Percentiles rank a stretch among this genome's conserved stretches.
These are phyloP conservation scores for Solanum pinnatisectum DNA, from an alignment of 257 asterid genomes.

Conservation along the genomic window DNA sequence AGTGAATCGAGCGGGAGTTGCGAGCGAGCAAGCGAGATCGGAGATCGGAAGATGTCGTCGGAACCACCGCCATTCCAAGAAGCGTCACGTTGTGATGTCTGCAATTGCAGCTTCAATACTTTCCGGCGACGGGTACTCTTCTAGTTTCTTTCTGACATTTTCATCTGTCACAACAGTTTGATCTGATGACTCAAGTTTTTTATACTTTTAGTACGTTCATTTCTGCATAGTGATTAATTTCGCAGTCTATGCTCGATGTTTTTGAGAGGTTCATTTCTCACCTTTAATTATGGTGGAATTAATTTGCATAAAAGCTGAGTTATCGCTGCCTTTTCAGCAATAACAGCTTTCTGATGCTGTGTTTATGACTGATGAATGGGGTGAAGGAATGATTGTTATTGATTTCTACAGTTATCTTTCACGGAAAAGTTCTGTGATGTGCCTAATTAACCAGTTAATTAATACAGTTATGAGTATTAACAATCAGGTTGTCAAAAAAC, in stretches of 20 bases:
- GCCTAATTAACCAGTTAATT: neutral
- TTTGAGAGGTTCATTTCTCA: neutral
- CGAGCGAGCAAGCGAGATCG: neutral
- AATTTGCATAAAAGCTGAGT: neutral
- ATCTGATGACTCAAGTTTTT: neutral
- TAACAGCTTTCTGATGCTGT: neutral
- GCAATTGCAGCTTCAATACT: constrained; percentile 92
- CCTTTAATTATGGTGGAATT: neutral
- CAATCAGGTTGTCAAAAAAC: neutral
- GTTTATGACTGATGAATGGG: neutral
- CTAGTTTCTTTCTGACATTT: neutral
- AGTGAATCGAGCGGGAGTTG: neutral
- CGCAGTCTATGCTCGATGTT: neutral
- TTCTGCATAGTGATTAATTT: neutral
- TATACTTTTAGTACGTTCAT: neutral
- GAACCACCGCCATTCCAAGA: constrained; percentile 88
- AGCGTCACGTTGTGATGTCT: constrained; percentile 84
- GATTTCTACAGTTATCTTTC: neutral
- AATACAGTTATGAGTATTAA: neutral
- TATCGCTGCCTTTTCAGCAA: neutral
- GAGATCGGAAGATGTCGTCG: constrained; percentile 22
- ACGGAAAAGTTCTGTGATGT: neutral
- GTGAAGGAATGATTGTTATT: neutral
- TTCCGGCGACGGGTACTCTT: constrained; percentile 84
- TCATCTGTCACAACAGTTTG: neutral